Evolutionary conservation across 495 filamentous ascomycete species (phyloP).

Genomic region (Chaetomium tenue): DNA sequence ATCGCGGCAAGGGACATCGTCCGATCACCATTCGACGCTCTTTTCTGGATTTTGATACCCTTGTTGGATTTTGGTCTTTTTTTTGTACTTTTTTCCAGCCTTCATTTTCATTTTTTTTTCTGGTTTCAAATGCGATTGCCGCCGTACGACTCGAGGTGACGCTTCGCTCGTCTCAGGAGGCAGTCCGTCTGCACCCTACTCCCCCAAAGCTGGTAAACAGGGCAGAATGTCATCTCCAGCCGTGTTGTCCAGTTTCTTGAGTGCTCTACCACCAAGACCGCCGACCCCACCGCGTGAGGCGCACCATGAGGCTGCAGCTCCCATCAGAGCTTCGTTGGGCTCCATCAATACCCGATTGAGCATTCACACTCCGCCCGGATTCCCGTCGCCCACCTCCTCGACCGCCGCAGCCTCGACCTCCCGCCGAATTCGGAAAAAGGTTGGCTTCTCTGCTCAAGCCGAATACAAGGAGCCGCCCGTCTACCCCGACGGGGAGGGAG

Average conservation of each 20-base stretch:
- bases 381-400: constrained; percentile 49
- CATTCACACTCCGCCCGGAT: constrained; percentile 50
- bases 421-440: constrained; percentile 59
- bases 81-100: constrained; percentile 7
- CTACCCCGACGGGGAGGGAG: constrained; percentile 46
- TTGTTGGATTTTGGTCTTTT: constrained; percentile 1
- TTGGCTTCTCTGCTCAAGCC: constrained; percentile 71
- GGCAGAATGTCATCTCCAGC: constrained; percentile 51
- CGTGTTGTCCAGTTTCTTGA: constrained; percentile 43
- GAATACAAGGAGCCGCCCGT: constrained; percentile 64
- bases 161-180: constrained; percentile 21
- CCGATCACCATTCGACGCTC: constrained; percentile 1
- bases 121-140: constrained; percentile 13
- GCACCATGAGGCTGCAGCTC: constrained; percentile 36
- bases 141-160: constrained; percentile 18
- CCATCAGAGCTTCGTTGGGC: constrained; percentile 28
- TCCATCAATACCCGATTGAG: constrained; percentile 38
- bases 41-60: constrained; percentile 11
- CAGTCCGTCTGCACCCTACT: constrained; percentile 16
- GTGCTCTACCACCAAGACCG: constrained; percentile 50
- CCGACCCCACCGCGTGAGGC: constrained; percentile 56
- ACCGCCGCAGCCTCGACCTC: constrained; percentile 61
- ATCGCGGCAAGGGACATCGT: constrained; percentile 1
- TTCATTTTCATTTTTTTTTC: constrained; percentile 7
- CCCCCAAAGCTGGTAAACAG: constrained; percentile 24